Base-by-base conservation (phyloP, 345 rosid species). In the Cardamine chenopodiifolia region DNA sequence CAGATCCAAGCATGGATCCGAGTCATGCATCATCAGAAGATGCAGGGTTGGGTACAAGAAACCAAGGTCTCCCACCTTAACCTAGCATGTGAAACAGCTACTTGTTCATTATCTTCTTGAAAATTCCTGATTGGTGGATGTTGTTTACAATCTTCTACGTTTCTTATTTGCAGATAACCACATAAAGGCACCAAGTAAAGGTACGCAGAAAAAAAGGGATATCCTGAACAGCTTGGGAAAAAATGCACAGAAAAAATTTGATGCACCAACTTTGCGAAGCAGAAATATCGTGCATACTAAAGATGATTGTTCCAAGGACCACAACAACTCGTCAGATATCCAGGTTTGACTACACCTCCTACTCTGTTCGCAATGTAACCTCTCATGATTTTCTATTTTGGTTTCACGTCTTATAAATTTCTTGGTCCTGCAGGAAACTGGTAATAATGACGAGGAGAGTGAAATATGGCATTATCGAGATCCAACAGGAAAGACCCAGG, bases 381-480 rank as follows among this genome's bases (percentile, higher is more conserved):
- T 57, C 63, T 59, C 73, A 66, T 52, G 42, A 18, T 66, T 66
- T 37, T 53, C 18, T 35, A 25, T 57, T 40, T 50, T 66, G 50
- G 29, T 71, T 26, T 17, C 83, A 8, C 73, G 78, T 57, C 82
- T 74, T 68, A 59, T 85, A 78, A 73, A 58, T 42, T 66, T 58
- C 7, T 65, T 45, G 40, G 81, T 74, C 56, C 73, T 65, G 62
- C 85, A 83, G 75, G 85, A 76, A 57, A 73, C 85, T 40, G 68
- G 78, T 64, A 58, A 55, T 65, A 82, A 84, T 61, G 57, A 60
- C 4, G 97, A 89, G 83, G 77, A 69, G 1, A 79, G 81, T 48
- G 89, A 82, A 59, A 61, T 86, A 66, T 95, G 99, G 99, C 87
- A 73, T 80, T 95, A 95, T 78, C 86, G 83, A 82, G 99, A 95